Percentiles rank a stretch among this genome's conserved stretches.
Conservation (phyloP, 805 yeast genomes). For the Lipomyces mesembrius region DNA sequence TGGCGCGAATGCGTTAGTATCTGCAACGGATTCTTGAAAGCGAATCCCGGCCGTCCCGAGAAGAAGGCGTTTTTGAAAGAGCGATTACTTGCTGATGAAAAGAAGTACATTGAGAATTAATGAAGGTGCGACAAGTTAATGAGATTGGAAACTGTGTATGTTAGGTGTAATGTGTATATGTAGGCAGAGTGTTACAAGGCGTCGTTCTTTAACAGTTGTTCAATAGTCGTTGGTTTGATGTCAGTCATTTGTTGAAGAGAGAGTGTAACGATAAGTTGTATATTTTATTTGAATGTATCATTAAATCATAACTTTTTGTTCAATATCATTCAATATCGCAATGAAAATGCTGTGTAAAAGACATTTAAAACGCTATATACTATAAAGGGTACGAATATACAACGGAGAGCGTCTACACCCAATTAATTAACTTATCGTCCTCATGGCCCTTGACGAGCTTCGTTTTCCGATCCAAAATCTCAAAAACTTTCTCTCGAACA, state of each 20-base stretch:
- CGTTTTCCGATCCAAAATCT: slow-evolving; percentile 64
- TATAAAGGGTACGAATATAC: neutral
- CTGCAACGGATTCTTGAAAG: slow-evolving; percentile 30
- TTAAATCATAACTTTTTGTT: neutral
- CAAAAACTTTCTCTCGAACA: slow-evolving; percentile 61
- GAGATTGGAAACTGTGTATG: neutral
- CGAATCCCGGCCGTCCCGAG: slow-evolving; percentile 20
- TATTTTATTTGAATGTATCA: neutral
- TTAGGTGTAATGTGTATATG: neutral
- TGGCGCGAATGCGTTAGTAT: slow-evolving; percentile 33
- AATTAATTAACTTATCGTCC: slow-evolving; percentile 53
- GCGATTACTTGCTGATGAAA: slow-evolving; percentile 28
- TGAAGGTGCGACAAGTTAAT: neutral
- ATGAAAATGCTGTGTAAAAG: neutral
- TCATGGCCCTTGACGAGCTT: slow-evolving; percentile 47
- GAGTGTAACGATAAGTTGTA: neutral
- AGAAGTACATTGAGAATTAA: slow-evolving; percentile 21
- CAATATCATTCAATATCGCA: neutral
- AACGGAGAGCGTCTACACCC: slow-evolving; percentile 46
- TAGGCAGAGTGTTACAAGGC: neutral
- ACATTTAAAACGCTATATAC: neutral
- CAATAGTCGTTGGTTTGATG: neutral
- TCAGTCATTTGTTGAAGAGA: neutral
- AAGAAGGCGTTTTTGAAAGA: slow-evolving; percentile 32
- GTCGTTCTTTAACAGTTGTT: neutral